Evolutionary conservation across 192 early-diverging fungal species (phyloP).

Genomic region (Podila clonocystis): DNA sequence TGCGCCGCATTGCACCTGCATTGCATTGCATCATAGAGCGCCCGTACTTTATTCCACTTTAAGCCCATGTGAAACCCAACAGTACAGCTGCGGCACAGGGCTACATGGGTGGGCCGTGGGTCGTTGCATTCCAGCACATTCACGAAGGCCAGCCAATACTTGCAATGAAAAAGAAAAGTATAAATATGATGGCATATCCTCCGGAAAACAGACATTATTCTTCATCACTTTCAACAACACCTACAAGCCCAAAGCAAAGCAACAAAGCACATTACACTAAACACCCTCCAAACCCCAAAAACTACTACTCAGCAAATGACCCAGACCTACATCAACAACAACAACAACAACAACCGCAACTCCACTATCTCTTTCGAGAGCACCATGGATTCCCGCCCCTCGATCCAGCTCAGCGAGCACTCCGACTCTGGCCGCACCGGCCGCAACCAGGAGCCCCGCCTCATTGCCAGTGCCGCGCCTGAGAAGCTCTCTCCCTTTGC

Average conservation of each 20-base stretch:
- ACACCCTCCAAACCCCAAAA: not conserved
- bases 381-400: not conserved
- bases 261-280: not conserved
- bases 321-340: slow-evolving; percentile 1
- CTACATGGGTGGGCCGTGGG: too few relatives aligned
- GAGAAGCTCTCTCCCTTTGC: not conserved
- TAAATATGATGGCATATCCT: too few relatives aligned
- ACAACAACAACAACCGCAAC: not conserved
- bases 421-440: not conserved
- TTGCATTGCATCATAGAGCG: too few relatives aligned
- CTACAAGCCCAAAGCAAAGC: not conserved
- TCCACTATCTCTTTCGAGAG: not conserved
- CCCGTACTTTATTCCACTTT: too few relatives aligned
- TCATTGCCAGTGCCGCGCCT: not conserved
- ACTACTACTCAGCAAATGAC: not conserved
- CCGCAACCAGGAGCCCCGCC: not conserved
- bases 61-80: too few relatives aligned
- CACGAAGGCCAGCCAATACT: too few relatives aligned
- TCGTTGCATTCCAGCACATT: too few relatives aligned
- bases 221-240: slow-evolving; percentile 3
- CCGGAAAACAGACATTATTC: too few relatives aligned
- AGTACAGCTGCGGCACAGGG: too few relatives aligned
- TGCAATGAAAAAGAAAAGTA: too few relatives aligned
- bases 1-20: too few relatives aligned
- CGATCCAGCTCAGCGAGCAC: not conserved